Evolutionary conservation across 495 filamentous ascomycete species (phyloP).

Genomic region (Neurospora discreta): DNA sequence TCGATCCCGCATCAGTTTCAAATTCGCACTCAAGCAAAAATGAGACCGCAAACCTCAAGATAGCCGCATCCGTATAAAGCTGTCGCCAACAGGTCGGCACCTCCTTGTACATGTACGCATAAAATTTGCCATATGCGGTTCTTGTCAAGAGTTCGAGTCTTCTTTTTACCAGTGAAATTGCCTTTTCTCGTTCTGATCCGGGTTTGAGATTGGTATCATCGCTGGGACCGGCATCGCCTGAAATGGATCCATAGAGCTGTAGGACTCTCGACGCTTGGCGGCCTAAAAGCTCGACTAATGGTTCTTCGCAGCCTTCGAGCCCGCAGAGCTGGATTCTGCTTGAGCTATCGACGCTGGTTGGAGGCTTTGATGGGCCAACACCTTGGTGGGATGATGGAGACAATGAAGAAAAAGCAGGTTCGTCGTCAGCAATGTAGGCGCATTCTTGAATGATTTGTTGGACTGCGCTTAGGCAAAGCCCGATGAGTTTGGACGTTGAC

Average conservation of each 20-base stretch:
- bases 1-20: constrained; percentile 4
- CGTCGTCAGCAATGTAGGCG: constrained; percentile 2
- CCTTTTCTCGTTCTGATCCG: not conserved
- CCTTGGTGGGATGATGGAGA: not conserved
- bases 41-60: constrained; percentile 45
- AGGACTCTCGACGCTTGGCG: constrained; percentile 24
- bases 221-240: not conserved
- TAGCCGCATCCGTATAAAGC: constrained; percentile 66
- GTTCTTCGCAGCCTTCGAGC: constrained; percentile 23
- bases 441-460: constrained; percentile 21
- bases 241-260: constrained; percentile 2
- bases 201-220: not conserved
- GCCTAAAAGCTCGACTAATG: constrained; percentile 25
- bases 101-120: constrained; percentile 63
- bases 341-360: not conserved
- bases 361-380: not conserved
- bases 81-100: constrained; percentile 66
- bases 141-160: constrained; percentile 34
- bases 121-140: constrained; percentile 48
- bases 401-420: not conserved
- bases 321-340: not conserved
- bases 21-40: constrained; percentile 11
- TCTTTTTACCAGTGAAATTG: constrained; percentile 8
- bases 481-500: not conserved
- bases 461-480: constrained; percentile 9